A percentile compares a stretch with the other conserved stretches of the same genome.
phyloP scores from a whole-genome alignment of 257 asterid genomes.

The Marsdenia floribunda region DNA sequence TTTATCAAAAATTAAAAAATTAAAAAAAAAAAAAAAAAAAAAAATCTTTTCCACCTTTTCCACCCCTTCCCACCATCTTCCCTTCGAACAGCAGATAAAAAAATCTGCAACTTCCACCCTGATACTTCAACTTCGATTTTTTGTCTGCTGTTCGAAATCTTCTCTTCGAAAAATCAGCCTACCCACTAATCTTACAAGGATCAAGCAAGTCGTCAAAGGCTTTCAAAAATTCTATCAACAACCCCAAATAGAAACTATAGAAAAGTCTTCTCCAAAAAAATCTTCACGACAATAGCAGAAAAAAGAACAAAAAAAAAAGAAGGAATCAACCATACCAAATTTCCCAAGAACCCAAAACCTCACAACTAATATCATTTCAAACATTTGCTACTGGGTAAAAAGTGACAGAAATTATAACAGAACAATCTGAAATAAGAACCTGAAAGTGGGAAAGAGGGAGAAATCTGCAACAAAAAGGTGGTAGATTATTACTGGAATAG shows the following conservation, averaged over 20 bases:
- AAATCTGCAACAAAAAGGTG: neutral
- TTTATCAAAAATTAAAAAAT: no score
- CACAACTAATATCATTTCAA: neutral
- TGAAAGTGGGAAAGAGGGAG: neutral
- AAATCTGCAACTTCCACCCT: no score
- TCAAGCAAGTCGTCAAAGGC: neutral
- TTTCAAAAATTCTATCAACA: neutral
- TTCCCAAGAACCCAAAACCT: neutral
- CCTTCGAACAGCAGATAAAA: no score
- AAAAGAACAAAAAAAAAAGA: no score
- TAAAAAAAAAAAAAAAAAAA: no score
- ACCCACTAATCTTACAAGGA: neutral
- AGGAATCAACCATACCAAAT: neutral
- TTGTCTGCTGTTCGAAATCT: neutral
- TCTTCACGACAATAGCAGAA: no score
- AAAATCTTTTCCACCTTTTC: no score
- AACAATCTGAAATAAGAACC: neutral
- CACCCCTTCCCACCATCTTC: no score
- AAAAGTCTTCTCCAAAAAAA: no score
- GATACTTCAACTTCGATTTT: no score
- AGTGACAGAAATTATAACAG: neutral
- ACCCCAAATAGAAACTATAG: no score
- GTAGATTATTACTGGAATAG: neutral
- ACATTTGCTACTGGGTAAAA: neutral
- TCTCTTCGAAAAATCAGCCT: neutral